A percentile compares a stretch with the other conserved stretches of the same genome.
phyloP scores from a whole-genome alignment of 352 stramenopile species.

The Phytophthora parvispora region DNA sequence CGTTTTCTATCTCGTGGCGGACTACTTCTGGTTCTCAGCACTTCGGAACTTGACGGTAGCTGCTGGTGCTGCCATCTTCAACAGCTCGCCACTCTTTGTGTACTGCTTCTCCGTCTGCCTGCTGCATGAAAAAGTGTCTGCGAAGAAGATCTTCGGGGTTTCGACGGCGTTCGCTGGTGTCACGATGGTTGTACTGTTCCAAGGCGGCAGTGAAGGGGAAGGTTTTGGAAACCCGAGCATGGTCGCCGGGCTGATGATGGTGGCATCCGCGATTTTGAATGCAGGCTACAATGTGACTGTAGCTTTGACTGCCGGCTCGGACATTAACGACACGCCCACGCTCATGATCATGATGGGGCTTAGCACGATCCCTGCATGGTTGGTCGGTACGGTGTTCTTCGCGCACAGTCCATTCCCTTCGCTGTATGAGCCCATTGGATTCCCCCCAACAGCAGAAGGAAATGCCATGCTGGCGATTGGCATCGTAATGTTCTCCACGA shows the following conservation, averaged over 20 bases:
- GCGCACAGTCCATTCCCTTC: background rate
- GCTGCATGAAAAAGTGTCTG: conserved; percentile 44
- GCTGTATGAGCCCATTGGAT: conserved; percentile 50
- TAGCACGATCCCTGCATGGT: background rate
- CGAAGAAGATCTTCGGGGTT: conserved; percentile 48
- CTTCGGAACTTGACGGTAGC: conserved; percentile 55
- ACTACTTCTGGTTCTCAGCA: conserved; percentile 74
- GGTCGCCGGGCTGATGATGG: conserved; percentile 48
- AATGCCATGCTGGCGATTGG: conserved; percentile 41
- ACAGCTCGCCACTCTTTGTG: conserved; percentile 64
- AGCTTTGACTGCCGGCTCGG: conserved; percentile 39
- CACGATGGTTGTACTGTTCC: conserved; percentile 54
- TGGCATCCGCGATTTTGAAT: conserved; percentile 58
- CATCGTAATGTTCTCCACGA: conserved; percentile 42
- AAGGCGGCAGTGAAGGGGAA: conserved; percentile 31
- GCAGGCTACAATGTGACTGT: conserved; percentile 55
- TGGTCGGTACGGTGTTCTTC: background rate
- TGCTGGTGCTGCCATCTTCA: conserved; percentile 61
- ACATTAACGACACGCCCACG: conserved; percentile 56
- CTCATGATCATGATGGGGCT: conserved; percentile 30
- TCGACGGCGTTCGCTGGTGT: conserved; percentile 54
- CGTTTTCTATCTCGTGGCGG: conserved; percentile 54
- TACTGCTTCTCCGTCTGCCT: conserved; percentile 77
- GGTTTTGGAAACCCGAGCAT: conserved; percentile 41
- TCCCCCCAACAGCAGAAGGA: conserved; percentile 37